Percentiles rank a stretch among this genome's conserved stretches.
Conservation (phyloP, 176 grass and related monocot species). For the Oryza punctata region DNA sequence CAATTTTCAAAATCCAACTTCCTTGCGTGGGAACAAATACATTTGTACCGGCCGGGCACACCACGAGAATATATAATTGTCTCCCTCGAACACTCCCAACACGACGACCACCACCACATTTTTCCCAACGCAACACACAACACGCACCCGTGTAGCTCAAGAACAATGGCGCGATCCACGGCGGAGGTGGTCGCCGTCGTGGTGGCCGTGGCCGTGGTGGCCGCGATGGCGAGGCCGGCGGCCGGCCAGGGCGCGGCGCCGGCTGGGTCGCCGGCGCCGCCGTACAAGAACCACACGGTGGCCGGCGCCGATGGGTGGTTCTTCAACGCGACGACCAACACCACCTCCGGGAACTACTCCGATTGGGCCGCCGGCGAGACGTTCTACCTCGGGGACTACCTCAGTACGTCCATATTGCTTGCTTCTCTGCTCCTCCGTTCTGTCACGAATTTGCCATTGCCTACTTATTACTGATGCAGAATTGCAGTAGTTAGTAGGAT, state of each 20-base stretch:
- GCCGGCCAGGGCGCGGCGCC: constrained; percentile 12
- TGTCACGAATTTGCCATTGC: neutral
- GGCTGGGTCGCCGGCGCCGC: constrained; percentile 8
- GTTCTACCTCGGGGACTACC: constrained; percentile 83
- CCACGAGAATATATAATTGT: too few species aligned
- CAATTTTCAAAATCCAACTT: neutral
- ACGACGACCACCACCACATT: neutral
- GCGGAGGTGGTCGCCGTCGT: neutral
- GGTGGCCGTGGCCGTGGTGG: neutral
- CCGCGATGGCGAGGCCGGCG: neutral
- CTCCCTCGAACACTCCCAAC: neutral
- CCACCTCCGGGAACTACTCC: constrained; percentile 68
- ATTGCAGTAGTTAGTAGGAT: too few species aligned
- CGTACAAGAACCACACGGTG: constrained; percentile 79
- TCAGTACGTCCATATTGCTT: constrained; percentile 42
- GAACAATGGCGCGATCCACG: constrained; percentile 36
- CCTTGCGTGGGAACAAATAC: neutral
- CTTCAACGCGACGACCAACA: constrained; percentile 58
- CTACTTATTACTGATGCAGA: neutral
- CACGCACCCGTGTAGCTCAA: neutral
- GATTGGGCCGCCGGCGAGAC: constrained; percentile 61
- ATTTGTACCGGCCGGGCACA: too few species aligned
- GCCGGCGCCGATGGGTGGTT: constrained; percentile 67
- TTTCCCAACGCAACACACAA: neutral
- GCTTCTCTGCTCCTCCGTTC: neutral